Conservation (phyloP, 164 flowering plant species). For the Tinospora cordifolia region DNA sequence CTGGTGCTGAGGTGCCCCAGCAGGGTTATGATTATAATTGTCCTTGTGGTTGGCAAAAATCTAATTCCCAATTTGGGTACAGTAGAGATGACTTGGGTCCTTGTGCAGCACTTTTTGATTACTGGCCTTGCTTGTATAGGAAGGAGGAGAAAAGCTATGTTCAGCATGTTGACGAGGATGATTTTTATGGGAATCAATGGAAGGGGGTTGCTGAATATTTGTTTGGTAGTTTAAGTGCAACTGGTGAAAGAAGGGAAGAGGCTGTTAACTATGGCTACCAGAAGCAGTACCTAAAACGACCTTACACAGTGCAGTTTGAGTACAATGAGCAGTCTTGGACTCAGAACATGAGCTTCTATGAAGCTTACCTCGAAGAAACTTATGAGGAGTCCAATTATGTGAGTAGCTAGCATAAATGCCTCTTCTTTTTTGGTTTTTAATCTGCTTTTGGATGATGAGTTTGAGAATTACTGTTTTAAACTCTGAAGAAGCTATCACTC, state of each 20-base stretch:
- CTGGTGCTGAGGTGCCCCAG: background rate
- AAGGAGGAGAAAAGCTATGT: constrained; percentile 7
- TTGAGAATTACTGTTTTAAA: too few species aligned
- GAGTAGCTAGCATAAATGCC: background rate
- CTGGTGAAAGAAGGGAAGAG: constrained; percentile 23
- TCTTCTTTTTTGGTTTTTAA: too few species aligned
- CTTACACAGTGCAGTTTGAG: constrained; percentile 5
- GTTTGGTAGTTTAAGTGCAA: constrained; percentile 45
- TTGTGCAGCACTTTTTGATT: constrained; percentile 51
- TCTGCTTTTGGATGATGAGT: too few species aligned
- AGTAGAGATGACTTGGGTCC: constrained; percentile 21
- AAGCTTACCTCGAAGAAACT: constrained; percentile 7
- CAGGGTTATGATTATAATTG: background rate
- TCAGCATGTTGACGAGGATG: constrained; percentile 14
- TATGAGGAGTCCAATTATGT: constrained; percentile 1
- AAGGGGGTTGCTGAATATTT: constrained; percentile 48
- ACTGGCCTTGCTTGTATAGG: constrained; percentile 45
- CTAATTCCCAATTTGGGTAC: constrained; percentile 30
- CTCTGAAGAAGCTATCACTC: too few species aligned
- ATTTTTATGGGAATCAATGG: constrained; percentile 26
- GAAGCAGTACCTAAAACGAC: constrained; percentile 2
- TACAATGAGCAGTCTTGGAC: constrained; percentile 8
- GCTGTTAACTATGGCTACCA: constrained; percentile 15
- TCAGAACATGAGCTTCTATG: constrained; percentile 4
- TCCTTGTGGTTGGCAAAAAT: constrained; percentile 10